Evolutionary conservation across 768 basidiomycete species (phyloP), one percentile per base, ranked within the genome.

Genomic region (Pisolithus microcarpus): DNA sequence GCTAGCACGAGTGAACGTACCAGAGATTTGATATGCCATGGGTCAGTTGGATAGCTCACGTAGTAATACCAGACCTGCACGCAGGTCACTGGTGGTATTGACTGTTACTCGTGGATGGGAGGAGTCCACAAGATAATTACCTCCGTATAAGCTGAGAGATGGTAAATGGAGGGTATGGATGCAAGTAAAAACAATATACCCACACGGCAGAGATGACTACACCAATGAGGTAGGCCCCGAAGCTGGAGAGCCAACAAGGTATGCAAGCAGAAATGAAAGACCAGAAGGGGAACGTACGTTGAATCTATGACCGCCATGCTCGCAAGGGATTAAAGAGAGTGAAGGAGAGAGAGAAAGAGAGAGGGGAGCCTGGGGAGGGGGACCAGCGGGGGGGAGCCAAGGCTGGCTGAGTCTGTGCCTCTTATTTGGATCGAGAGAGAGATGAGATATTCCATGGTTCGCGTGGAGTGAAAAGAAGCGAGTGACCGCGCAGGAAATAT

Each of bases 41-140:
- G 57, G 59, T 82, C 81, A 23, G 63, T 67, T 48, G 77, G 74
- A 58, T 81, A 69, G 2, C 52, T 72, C 15, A 65, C 69, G 50
- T 63, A 81, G 56, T 82, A 83, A 54, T 75, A 80, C 70, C 72
- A 79, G 1, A 73, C 70, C 60, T 83, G 81, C 26, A 81, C 63
- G 38, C 69, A 69, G 7, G 77, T 77, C n/a, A 81, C 81, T 83
- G 40, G 46, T 2, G 50, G 18, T 28, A 21, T n/a, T 9, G 16
- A n/a, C 26, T 18, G 57, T 34, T 40, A 52, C 4, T 19, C 0
- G 36, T 21, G 28, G 6, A 38, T 21, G 13, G 15, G 15, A 26
- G 13, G 31, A n/a, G 13, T 24, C 0, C 18, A 21, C 18, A 5
- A n/a, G 48, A 18, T 39, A 59, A 67, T 9, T 50, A 79, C 79